Base-by-base conservation (phyloP, 2,329 filamentous ascomycete species). In the Paracorniculantispora psalliotae region DNA sequence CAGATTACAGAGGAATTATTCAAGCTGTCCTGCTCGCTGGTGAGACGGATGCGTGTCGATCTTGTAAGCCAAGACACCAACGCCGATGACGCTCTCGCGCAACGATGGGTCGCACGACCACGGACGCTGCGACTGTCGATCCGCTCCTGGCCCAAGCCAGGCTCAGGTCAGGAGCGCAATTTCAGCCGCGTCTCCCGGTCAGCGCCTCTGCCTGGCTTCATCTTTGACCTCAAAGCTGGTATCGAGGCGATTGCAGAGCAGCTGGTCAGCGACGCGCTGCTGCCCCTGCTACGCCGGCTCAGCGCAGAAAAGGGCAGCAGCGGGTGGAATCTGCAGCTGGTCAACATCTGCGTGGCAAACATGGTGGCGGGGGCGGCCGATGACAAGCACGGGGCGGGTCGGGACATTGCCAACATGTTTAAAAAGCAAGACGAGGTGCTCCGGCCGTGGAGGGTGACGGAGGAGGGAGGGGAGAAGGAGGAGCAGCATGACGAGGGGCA, bases 341-440 rank as follows among this genome's bases (percentile, higher is more conserved):
- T 97, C 61, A 97, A 97, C 64, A 77, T 97, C 23, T 92, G 91
- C 48, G 92, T 90, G 8, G 89, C 90, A 15, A 96, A 96, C 69
- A 93, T 97, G 87, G 81, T 81, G 1, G 77, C 81, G 43, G 78
- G 76, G 17, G 84, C 82, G 4, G 76, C 76, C 15, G 78, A 81
- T 39, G 71, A 72, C 41, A 74, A 79, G 60, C 73, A 76, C 10
- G 82, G 81, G 30, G 77, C 75, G n/a, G 90, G 90, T 1, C 80
- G 89, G 63, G 87, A 96, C 67, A 96, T 97, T 64, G 81, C 82
- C 1, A 82, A 79, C 67, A 96, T 97, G 91, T 96, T 97, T 70
- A 85, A 78, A 67, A 80, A 79, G 57, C 91, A 96, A 69, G 86
- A 90, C 52, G 80, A 84, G 47, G 81, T 85, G 30, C 74, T 92